These are phyloP conservation scores for Aspergillus nomiae DNA, from an alignment of 2,329 filamentous ascomycete genomes.

Conservation along the genomic window DNA sequence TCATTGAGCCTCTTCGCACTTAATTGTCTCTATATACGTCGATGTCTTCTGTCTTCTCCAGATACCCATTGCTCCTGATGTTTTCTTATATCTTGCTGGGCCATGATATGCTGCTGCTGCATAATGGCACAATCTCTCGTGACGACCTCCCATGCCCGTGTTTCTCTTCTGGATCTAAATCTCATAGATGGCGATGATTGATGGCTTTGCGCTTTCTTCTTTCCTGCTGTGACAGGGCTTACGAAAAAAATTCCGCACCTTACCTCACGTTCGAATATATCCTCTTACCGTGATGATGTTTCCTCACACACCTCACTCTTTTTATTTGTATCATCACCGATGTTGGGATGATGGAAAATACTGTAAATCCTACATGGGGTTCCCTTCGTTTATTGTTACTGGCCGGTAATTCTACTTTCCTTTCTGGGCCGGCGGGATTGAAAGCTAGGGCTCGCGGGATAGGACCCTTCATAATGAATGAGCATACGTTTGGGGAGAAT, in stretches of 20 bases:
- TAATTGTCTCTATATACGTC: slow-evolving; percentile 27
- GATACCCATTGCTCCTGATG: slow-evolving; percentile 29
- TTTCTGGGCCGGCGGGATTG: background rate
- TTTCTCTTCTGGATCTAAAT: slow-evolving; percentile 16
- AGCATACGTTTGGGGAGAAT: background rate
- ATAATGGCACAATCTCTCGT: slow-evolving; percentile 20
- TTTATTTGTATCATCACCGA: slow-evolving; percentile 11
- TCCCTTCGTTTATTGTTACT: slow-evolving; percentile 2
- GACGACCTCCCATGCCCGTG: slow-evolving; percentile 8
- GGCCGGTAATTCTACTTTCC: slow-evolving; percentile 3
- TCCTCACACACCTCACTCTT: slow-evolving; percentile 13
- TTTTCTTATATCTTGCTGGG: slow-evolving; percentile 21
- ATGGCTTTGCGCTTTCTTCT: slow-evolving; percentile 13
- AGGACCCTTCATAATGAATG: slow-evolving; percentile 8
- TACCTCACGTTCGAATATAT: slow-evolving; percentile 6
- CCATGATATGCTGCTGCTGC: slow-evolving; percentile 20
- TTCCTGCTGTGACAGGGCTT: slow-evolving; percentile 7
- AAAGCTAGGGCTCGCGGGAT: background rate
- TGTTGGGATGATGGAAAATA: slow-evolving; percentile 3
- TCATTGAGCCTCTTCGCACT: slow-evolving; percentile 25
- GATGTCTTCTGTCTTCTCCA: slow-evolving; percentile 33
- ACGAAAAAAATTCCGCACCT: slow-evolving; percentile 3
- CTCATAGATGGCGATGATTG: slow-evolving; percentile 30
- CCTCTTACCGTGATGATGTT: slow-evolving; percentile 4
- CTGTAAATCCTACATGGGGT: slow-evolving; percentile 7